A percentile compares a stretch with the other conserved stretches of the same genome.
phyloP scores from a whole-genome alignment of 148 eudicot genomes.

The Polygonum maritimum region DNA sequence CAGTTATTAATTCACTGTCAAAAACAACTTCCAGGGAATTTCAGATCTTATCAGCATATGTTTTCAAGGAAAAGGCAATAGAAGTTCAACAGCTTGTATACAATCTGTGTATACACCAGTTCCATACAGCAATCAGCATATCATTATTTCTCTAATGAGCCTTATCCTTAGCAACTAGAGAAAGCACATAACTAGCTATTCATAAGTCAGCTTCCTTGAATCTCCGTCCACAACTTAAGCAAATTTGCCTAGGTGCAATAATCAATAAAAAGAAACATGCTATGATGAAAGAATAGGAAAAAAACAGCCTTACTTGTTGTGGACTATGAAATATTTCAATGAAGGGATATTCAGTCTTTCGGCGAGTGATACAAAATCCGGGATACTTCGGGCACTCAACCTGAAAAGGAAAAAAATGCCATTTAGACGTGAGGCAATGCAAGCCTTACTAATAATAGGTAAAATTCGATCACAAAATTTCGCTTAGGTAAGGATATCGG shows the following conservation, averaged over 20 bases:
- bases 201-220: no score
- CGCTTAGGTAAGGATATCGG: background rate
- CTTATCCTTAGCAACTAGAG: background rate
- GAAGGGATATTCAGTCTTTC: conserved; percentile 86
- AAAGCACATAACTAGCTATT: background rate
- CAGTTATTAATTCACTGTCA: background rate
- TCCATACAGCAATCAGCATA: background rate
- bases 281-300: background rate
- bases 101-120: background rate
- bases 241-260: background rate
- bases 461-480: no score
- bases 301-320: conserved; percentile 48
- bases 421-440: background rate
- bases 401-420: conserved; percentile 25
- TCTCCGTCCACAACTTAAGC: no score
- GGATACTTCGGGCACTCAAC: conserved; percentile 99
- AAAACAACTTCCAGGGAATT: background rate
- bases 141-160: background rate
- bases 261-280: background rate
- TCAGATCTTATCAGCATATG: background rate
- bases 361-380: conserved; percentile 88
- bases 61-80: background rate
- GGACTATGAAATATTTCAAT: conserved; percentile 91
- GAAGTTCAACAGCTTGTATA: no score
- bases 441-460: no score